Evolutionary conservation across 1,284 basidiomycete species (phyloP).

Genomic region (Trametes pubescens): DNA sequence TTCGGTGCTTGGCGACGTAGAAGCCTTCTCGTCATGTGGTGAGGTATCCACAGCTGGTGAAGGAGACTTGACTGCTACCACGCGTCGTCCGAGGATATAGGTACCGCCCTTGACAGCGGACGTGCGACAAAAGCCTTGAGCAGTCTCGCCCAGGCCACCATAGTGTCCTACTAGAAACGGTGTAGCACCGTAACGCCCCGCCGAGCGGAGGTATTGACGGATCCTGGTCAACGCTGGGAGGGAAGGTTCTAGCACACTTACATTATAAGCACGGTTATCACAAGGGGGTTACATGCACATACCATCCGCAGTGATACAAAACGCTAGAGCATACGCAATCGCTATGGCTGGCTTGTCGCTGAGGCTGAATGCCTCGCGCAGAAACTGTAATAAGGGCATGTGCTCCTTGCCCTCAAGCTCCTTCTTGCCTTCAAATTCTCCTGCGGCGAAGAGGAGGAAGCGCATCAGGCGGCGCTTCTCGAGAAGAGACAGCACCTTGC

Average conservation of each 20-base stretch:
- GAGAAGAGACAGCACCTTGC: conserved; percentile 76
- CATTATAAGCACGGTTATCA: not conserved
- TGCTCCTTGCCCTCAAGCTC: conserved; percentile 68
- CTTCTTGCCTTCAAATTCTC: conserved; percentile 72
- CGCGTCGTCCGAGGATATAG: conserved; percentile 81
- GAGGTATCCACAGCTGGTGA: conserved; percentile 32
- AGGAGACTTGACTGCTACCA: conserved; percentile 48
- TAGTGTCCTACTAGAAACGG: conserved; percentile 96
- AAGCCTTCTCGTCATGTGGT: conserved; percentile 12
- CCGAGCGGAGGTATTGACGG: conserved; percentile 77
- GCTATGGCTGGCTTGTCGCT: conserved; percentile 63
- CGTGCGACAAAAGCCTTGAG: conserved; percentile 92
- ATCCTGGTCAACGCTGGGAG: conserved; percentile 72
- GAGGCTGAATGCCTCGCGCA: conserved; percentile 70
- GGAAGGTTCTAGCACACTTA: conserved; percentile 68
- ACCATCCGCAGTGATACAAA: conserved; percentile 66
- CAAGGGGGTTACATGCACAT: conserved; percentile 11
- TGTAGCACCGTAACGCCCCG: conserved; percentile 89
- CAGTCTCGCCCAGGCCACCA: conserved; percentile 91
- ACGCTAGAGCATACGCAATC: conserved; percentile 79
- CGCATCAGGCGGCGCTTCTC: conserved; percentile 96
- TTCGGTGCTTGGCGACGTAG: not conserved
- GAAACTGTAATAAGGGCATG: conserved; percentile 65
- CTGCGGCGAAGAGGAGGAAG: conserved; percentile 83
- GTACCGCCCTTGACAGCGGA: conserved; percentile 87